Evolutionary conservation across 164 flowering plant genomes (phyloP), one percentile per base, ranked within the genome.

Genomic region (Chloranthus sessilifolius): DNA sequence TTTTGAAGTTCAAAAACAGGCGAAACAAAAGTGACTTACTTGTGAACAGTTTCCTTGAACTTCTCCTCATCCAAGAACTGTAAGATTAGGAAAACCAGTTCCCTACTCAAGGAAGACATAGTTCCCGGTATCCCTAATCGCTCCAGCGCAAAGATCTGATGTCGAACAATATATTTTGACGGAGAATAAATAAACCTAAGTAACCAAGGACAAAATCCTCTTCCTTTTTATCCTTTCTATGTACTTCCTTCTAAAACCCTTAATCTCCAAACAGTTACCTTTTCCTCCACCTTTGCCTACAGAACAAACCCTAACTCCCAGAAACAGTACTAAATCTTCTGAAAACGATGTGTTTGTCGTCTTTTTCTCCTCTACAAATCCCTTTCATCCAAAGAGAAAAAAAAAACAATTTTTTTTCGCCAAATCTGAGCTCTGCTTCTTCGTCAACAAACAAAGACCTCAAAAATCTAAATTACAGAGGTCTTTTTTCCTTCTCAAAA

Each of bases 31-130:
- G 1, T 7, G 7, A 66, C 72, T 67, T 64, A 78, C 86, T 68
- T 78, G 24, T 80, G 83, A 28, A 80, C 81, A 2, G 86, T 75
- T 52, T 77, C 86, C 67, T 77, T 80, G 70, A 80, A 80, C 64
- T 80, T 80, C 58, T 80, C 86, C 58, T 80, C 86, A 31, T 80
- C 86, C 43, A 80, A 53, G 69, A 80, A 80, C 81, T 80, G 86
- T 47, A 80, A 68, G 26, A 80, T 80, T 50, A 80, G 58, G 56
- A 80, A 80, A 7, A 80, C 83, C 64, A 80, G 69, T 54, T 80
- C 86, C 62, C 86, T 71, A 55, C 86, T 78, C 44, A 78, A 61
- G 30, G 86, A 80, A 43, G 83, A 78, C 86, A 81, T 81, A 15
- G 73, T 65, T 56, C 77, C 87, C 55, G 72, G 77, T 45, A 59